These are phyloP conservation scores for Pharnaceum exiguum DNA, from an alignment of 148 eudicot genomes.

Conservation along the genomic window DNA sequence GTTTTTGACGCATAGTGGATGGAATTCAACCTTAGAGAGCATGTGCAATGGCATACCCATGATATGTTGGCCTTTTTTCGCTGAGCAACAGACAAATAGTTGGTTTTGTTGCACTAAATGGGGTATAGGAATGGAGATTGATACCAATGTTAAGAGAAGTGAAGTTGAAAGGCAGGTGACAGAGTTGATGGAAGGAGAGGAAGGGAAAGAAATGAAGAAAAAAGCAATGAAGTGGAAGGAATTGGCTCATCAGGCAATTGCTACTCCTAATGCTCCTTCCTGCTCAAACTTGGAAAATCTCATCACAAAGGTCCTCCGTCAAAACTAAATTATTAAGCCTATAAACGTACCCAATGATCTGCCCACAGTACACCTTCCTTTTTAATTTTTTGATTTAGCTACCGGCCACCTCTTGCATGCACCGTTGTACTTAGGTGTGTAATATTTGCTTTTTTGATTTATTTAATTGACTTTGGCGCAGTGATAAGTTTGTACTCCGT, in stretches of 20 bases:
- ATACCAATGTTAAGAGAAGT: background rate
- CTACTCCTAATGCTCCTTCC: background rate
- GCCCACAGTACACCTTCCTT: too few species aligned
- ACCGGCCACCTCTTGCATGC: too few species aligned
- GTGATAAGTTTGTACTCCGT: too few species aligned
- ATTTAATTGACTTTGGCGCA: too few species aligned
- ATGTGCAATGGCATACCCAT: background rate
- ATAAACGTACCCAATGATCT: too few species aligned
- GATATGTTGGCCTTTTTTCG: constrained; percentile 14
- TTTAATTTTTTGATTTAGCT: too few species aligned
- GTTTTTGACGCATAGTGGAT: constrained; percentile 11
- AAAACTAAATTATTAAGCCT: background rate
- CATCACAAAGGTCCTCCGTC: background rate
- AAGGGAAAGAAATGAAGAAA: constrained; percentile 1
- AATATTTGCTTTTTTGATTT: too few species aligned
- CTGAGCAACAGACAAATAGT: constrained; percentile 11
- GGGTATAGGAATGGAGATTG: constrained; percentile 10
- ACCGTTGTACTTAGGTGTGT: too few species aligned
- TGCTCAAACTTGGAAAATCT: background rate
- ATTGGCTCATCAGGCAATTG: constrained; percentile 10
- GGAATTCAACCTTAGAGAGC: constrained; percentile 8
- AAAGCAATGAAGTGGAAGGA: constrained; percentile 1
- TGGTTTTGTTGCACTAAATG: constrained; percentile 12
- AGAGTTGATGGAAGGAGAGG: constrained; percentile 9
- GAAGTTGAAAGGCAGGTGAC: constrained; percentile 7